Evolutionary conservation across 2,329 filamentous ascomycete genomes (phyloP), one percentile per base, ranked within the genome.

Genomic region (Hypoxylon sp.): DNA sequence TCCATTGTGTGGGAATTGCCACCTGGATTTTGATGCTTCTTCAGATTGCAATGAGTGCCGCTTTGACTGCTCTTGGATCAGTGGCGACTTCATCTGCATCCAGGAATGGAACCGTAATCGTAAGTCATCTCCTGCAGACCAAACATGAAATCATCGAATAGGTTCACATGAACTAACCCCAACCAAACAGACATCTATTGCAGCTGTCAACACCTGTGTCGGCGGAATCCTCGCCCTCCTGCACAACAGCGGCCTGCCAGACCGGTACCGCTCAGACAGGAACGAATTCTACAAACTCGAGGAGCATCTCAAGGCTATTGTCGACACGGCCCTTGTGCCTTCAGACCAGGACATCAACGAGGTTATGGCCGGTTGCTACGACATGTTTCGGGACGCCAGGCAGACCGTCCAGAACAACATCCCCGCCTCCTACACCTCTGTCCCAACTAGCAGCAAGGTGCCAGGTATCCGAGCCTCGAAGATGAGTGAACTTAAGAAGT

Each of bases 221-320:
- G 82, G 84, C 6, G 84, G 84, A 1, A 70, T 86, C 5, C 77
- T 87, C 3, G 84, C 83, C 2, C 76, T 86, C 14, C 70, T 87
- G 61, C 83, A 86, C 74, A 86, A 86, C 71, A 85, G 83, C 63
- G 84, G 84, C 1, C 71, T 87, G 16, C 84, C 84, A 2, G 82
- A 85, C 64, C 76, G 84, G 6, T 85, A 85, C 67, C 79, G 83
- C 27, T 81, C 80, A 52, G 79, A 86, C 70, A 81, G 80, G 68
- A 78, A 80, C 27, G 82, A 86, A 70, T 86, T 85, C 70, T 78
- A 79, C 55, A 78, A 81, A 39, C 76, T 86, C 27, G 83, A 86
- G 68, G 82, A 85, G 62, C 78, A 82, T 68, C 78, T 87, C 70
- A 83, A 83, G 71, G 79, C 82, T 64, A 74, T 86, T 3, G 78